Evolutionary conservation across 495 filamentous ascomycete species (phyloP), one percentile per base, ranked within the genome.

Genomic region (Glarea lozoyensis): DNA sequence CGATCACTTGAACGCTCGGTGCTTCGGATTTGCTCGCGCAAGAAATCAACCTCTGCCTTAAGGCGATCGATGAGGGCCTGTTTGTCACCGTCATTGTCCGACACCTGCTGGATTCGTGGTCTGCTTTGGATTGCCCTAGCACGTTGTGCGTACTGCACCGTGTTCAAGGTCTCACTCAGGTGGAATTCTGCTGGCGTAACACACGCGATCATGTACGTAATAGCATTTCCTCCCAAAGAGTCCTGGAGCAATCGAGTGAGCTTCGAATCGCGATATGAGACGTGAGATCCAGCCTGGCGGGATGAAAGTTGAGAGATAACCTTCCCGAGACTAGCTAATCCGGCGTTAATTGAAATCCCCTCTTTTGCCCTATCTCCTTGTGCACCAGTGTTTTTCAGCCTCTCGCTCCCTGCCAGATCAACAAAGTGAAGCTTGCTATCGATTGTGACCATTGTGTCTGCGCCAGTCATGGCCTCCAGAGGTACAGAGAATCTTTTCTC

Each of bases 361-460:
- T 99, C 92, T 63, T 80, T 88, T 33, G 93, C 93, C 21, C 92
- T 81, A 50, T 99, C 93, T 11, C 92, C 92, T 42, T 92, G 89
- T 5, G 93, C 93, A 13, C 86, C 85, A 3, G 92, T 97, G 56
- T 97, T 97, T 69, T 99, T 99, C 59, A 99, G 63, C 51, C 92
- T 76, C 65, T 99, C 92, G 58, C 93, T 97, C 48, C 92, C 92
- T 38, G 92, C 92, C 57, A 99, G 67, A 81, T 99, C 92, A 35
- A 99, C 92, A 52, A 99, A 99, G 57, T 99, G 89, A 45, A 99
- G 75, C 60, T 99, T 99, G 76, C 93, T 97, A 59, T 97, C 93
- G 15, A 94, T 81, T 5, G 85, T 96, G 11, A 99, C 71, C 60
- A 66, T 72, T 42, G 77, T 77, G 18, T 78, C 78, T 22, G 62